Evolutionary conservation across 768 basidiomycete species (phyloP).

Genomic region (Mrakia gelida): DNA sequence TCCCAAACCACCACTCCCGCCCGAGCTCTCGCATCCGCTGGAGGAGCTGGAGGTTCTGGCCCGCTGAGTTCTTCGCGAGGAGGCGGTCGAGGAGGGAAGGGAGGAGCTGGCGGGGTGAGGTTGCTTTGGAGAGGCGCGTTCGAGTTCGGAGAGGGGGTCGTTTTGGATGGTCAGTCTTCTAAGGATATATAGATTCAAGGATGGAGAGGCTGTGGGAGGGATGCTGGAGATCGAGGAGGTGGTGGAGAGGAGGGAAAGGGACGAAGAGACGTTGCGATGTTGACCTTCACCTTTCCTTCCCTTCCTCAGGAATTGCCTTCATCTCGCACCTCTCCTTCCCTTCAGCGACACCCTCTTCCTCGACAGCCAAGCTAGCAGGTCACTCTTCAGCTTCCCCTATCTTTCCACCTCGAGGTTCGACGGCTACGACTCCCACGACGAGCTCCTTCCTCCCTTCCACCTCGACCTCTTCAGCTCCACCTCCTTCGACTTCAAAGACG

Average conservation of each 20-base stretch:
- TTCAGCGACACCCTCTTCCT: neutral
- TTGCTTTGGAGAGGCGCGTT: constrained; percentile 15
- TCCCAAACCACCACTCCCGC: neutral
- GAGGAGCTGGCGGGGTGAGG: neutral
- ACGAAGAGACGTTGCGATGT: neutral
- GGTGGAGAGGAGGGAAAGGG: neutral
- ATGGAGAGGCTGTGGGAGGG: neutral
- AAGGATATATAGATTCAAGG: neutral
- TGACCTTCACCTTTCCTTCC: neutral
- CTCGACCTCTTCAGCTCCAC: neutral
- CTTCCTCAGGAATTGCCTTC: constrained; percentile 19
- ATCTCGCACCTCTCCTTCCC: constrained; percentile 19
- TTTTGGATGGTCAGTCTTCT: neutral
- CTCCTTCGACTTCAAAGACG: neutral
- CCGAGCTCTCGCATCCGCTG: neutral
- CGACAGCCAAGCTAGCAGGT: neutral
- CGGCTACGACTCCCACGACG: neutral
- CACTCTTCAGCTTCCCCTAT: neutral
- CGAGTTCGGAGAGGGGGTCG: neutral
- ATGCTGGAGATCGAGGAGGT: neutral
- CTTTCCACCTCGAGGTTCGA: neutral
- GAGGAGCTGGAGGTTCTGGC: neutral
- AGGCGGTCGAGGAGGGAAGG: neutral
- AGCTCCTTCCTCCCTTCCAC: neutral
- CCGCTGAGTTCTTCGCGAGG: neutral